Evolutionary conservation across 495 filamentous ascomycete genomes (phyloP).

Genomic region (Podospora bellae-mahoneyi): DNA sequence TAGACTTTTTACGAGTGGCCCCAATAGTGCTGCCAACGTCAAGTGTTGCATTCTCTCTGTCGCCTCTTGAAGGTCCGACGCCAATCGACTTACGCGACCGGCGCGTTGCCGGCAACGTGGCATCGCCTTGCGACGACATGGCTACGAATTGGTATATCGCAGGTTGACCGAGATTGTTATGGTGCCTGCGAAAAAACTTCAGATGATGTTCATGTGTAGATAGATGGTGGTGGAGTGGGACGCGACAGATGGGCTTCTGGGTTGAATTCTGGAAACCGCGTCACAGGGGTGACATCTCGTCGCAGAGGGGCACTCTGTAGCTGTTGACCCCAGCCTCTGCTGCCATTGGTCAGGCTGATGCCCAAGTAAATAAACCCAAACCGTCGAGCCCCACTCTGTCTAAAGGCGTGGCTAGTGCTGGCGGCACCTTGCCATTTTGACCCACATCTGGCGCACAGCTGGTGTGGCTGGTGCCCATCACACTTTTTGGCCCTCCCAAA

Average conservation of each 20-base stretch:
- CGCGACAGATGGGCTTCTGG: constrained; percentile 11
- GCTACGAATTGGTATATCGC: background rate
- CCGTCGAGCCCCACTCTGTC: background rate
- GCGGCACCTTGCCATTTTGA: background rate
- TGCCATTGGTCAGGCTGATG: background rate
- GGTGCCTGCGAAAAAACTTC: constrained; percentile 11
- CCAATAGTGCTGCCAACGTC: constrained; percentile 49
- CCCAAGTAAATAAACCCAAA: constrained; percentile 7
- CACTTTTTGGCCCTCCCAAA: constrained; percentile 29
- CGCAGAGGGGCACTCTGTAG: background rate
- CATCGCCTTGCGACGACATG: constrained; percentile 48
- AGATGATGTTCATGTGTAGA: background rate
- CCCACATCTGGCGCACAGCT: background rate
- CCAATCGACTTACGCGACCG: constrained; percentile 78
- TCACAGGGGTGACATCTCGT: background rate
- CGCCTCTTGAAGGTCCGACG: constrained; percentile 60
- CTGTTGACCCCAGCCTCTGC: background rate
- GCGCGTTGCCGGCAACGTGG: constrained; percentile 50
- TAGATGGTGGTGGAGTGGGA: background rate
- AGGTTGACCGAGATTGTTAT: background rate
- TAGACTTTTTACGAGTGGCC: constrained; percentile 64
- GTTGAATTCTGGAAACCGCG: constrained; percentile 9
- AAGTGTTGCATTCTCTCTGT: constrained; percentile 68
- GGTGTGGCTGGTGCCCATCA: constrained; percentile 25
- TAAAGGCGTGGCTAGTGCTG: background rate